phyloP scores from a whole-genome alignment of 179 eudicot genomes.

The Dionaea muscipula region DNA sequence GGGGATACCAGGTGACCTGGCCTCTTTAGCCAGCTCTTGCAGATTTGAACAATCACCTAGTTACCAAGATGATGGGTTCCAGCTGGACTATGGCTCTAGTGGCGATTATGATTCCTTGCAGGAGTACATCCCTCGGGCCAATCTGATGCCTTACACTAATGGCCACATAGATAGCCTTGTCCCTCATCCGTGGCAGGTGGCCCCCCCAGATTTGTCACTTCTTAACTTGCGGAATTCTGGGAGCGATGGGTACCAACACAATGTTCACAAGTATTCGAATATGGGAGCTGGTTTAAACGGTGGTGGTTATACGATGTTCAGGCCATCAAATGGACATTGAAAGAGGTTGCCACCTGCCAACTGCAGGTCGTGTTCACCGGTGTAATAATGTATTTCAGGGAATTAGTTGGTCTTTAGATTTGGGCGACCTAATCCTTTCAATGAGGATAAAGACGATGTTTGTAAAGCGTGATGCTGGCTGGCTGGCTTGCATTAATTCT shows the following conservation, averaged over 20 bases:
- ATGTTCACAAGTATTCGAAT: constrained; percentile 44
- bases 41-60: constrained; percentile 49
- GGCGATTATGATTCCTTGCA: constrained; percentile 28
- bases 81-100: constrained; percentile 33
- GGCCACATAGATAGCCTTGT: constrained; percentile 44
- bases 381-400: constrained; percentile 27
- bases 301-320: constrained; percentile 47
- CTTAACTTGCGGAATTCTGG: constrained; percentile 31
- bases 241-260: constrained; percentile 38
- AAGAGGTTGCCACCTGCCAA: constrained; percentile 1
- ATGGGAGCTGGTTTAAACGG: constrained; percentile 37
- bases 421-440: constrained; percentile 28
- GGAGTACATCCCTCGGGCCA: constrained; percentile 42
- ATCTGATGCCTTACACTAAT: constrained; percentile 30
- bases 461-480: constrained; percentile 46
- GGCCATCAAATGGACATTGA: constrained; percentile 73
- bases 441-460: constrained; percentile 6
- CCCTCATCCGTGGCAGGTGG: constrained; percentile 60
- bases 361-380: background rate
- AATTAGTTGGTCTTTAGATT: constrained; percentile 21
- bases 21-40: constrained; percentile 39
- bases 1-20: constrained; percentile 27
- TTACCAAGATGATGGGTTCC: constrained; percentile 43
- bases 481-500: constrained; percentile 15
- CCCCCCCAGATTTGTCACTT: constrained; percentile 38